Evolutionary conservation across 139 green algal species (phyloP).

Genomic region (Auxenochlorella pyrenoidosa): DNA sequence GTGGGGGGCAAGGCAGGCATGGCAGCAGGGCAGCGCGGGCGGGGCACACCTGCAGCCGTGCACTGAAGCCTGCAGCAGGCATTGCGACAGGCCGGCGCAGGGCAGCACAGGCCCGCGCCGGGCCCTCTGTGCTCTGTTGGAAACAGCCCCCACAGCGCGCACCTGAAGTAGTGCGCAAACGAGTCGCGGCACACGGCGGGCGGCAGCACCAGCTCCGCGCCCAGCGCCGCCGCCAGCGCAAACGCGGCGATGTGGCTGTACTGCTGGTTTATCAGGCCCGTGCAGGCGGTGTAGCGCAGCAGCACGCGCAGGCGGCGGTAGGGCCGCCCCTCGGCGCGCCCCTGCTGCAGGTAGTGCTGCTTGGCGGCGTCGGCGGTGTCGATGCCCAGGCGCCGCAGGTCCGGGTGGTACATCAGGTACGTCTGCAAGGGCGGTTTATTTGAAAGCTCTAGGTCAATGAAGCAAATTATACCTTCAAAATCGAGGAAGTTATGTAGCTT

Average conservation of each 20-base stretch:
- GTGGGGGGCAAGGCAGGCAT: neutral
- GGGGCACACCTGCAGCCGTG: too few relatives aligned
- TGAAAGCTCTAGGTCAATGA: too few relatives aligned
- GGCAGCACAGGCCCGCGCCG: too few relatives aligned
- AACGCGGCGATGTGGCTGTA: conserved; percentile 76
- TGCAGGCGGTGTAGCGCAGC: conserved; percentile 77
- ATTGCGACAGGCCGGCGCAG: too few relatives aligned
- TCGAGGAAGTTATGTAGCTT: too few relatives aligned
- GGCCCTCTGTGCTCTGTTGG: too few relatives aligned
- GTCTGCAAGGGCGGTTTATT: too few relatives aligned
- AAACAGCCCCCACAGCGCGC: too few relatives aligned
- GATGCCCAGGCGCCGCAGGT: conserved; percentile 52
- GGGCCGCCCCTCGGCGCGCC: conserved; percentile 50
- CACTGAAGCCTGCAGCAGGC: too few relatives aligned
- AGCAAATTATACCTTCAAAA: too few relatives aligned
- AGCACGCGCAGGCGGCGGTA: conserved; percentile 62
- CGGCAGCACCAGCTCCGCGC: conserved; percentile 67
- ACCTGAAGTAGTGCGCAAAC: conserved; percentile 73
- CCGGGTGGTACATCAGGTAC: conserved; percentile 69
- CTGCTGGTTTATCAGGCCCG: conserved; percentile 81
- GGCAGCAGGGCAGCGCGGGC: neutral
- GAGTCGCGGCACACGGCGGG: conserved; percentile 68
- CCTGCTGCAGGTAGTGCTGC: conserved; percentile 60
- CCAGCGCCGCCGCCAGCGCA: conserved; percentile 61
- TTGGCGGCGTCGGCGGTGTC: conserved; percentile 39